Evolutionary conservation across 805 yeast genomes (phyloP), one percentile per base, ranked within the genome.

Genomic region (Candida yuanshanica): DNA sequence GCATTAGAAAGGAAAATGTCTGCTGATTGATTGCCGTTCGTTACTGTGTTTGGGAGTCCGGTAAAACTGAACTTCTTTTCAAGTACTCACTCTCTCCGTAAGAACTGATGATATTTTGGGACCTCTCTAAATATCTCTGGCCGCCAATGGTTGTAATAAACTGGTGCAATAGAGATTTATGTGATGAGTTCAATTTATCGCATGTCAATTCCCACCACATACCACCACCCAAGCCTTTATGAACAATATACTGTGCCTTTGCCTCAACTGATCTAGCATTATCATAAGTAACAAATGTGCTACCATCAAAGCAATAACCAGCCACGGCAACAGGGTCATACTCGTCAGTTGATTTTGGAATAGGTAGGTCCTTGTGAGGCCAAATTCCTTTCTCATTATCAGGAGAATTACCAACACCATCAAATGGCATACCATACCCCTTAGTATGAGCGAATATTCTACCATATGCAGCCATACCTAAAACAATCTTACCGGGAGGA

Each of bases 161-260:
- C 4, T 61, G 63, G n/a, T 56, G 44, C 9, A 79, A 50, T 21
- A 79, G 56, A 0, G 80, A 74, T 26, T 52, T 2, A 53, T 39
- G 3, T 53, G 50, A 35, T 65, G 51, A 2, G 29, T 25, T 36
- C 61, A 55, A n/a, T 2, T 61, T 52, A 53, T 88, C 95, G 2
- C 95, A 96, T 43, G 81, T 72, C 0, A 95, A 81, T 53, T 91
- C 97, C 98, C 98, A 91, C 82, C 86, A 90, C 77, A 93, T 81
- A 0, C 85, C 95, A 0, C 99, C 98, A 0, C 82, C 95, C 9
- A 89, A 63, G 0, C 65, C 54, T 7, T 64, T 59, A 17, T 60
- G 50, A 31, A 48, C 51, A 7, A 83, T 77, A 51, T 76, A 88
- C 22, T 64, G 52, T 0, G 87, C 88, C 58, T 91, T 93, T 14